Evolutionary conservation across 2,329 filamentous ascomycete genomes (phyloP), one percentile per base, ranked within the genome.

Genomic region (Clonostachys rosea): DNA sequence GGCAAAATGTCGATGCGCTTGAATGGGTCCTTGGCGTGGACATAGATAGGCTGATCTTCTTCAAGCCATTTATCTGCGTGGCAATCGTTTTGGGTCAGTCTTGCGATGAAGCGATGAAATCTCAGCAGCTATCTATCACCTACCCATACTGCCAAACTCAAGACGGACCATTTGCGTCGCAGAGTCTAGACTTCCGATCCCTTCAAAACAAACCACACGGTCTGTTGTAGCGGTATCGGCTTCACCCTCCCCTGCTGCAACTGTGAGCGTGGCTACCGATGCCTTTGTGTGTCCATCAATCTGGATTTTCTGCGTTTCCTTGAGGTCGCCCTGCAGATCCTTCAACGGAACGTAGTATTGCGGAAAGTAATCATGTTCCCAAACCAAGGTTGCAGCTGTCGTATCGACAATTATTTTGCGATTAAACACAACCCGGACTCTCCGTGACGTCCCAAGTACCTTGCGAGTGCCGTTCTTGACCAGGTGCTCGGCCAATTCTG

Each of bases 11-110:
- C 83, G 50, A 87, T 67, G 12, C 84, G 74, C 53, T 83, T 84
- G 64, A 78, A 86, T 0, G 83, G 84, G 46, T 87, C 83, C 52
- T 85, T 86, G 1, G 83, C 83, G 49, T 87, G 84, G 5, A 79
- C 71, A 54, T 74, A 75, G 47, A 86, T 76, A 2, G 73, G 75
- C 1, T 68, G 65, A 44, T 84, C 79, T 62, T 86, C 83, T 56
- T 84, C 81, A 2, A 69, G 47, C 66, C 66, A 69, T 50, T 64
- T 62, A 53, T 67, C 67, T 69, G 9, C 1, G 11, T 20, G 14
- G 20, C 24, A 30, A 10, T 30, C 8, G 24, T 30, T 42, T 20
- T 14, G 13, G n/a, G 33, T 48, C 30, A 44, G 42, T 44, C 42
- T n/a, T 14, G 12, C 30, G 6, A n/a, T n/a, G 20, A 12, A 9